Percentiles rank a stretch among this genome's conserved stretches.
Evolutionary conservation across 2,329 filamentous ascomycete species (phyloP).

Genomic region (Cladorrhinum sp.): DNA sequence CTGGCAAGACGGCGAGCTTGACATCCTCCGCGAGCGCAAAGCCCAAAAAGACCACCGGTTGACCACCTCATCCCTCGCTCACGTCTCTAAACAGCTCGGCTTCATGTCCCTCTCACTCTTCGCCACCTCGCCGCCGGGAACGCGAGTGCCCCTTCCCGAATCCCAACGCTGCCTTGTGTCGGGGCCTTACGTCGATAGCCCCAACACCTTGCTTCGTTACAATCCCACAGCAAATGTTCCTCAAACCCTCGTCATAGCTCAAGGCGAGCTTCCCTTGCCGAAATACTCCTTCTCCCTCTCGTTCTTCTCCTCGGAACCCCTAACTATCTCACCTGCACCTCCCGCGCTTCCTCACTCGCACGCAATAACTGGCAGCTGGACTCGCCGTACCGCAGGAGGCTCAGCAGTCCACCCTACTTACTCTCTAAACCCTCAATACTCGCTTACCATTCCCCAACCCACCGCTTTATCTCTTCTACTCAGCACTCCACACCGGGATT

Average conservation of each 20-base stretch:
- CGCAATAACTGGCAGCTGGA: slow-evolving; percentile 69
- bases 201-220: slow-evolving; percentile 81
- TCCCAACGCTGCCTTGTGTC: slow-evolving; percentile 59
- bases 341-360: slow-evolving; percentile 57
- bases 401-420: slow-evolving; percentile 75
- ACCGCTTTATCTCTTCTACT: slow-evolving; percentile 71
- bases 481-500: slow-evolving; percentile 61
- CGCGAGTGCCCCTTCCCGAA: slow-evolving; percentile 71
- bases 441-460: slow-evolving; percentile 53
- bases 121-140: slow-evolving; percentile 54
- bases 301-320: slow-evolving; percentile 65
- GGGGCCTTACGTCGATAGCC: slow-evolving; percentile 88
- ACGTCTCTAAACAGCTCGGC: slow-evolving; percentile 57
- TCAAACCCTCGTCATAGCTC: slow-evolving; percentile 57
- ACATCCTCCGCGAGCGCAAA: slow-evolving; percentile 46
- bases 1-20: slow-evolving; percentile 67
- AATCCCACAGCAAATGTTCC: slow-evolving; percentile 45
- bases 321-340: slow-evolving; percentile 60
- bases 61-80: slow-evolving; percentile 35
- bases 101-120: slow-evolving; percentile 89
- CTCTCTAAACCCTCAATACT: slow-evolving; percentile 84
- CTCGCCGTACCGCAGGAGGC: slow-evolving; percentile 74
- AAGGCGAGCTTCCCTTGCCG: slow-evolving; percentile 71
- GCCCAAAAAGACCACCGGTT: slow-evolving; percentile 28
- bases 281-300: slow-evolving; percentile 85